These are phyloP conservation scores for Ogataea haglerorum DNA, from an alignment of 805 yeast species.

Conservation along the genomic window DNA sequence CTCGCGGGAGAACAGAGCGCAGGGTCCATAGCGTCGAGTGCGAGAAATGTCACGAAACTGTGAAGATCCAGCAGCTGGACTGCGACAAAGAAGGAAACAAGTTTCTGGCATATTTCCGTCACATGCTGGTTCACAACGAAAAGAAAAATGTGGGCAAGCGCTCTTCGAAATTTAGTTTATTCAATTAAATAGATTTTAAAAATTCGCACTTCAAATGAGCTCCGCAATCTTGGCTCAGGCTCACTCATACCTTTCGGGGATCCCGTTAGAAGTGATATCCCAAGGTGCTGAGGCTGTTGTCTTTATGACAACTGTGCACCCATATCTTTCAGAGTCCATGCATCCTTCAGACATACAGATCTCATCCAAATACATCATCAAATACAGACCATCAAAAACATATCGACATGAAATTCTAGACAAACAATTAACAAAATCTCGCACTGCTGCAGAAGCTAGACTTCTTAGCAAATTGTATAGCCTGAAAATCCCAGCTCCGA, in stretches of 20 bases:
- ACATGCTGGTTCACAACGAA: slow-evolving; percentile 27
- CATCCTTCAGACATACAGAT: slow-evolving; percentile 27
- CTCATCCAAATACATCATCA: slow-evolving; percentile 53
- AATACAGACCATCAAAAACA: slow-evolving; percentile 85
- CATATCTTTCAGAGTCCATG: slow-evolving; percentile 46
- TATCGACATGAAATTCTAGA: slow-evolving; percentile 87
- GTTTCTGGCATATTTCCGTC: slow-evolving; percentile 29
- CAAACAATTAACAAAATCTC: slow-evolving; percentile 64
- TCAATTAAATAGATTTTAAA: slow-evolving; percentile 1
- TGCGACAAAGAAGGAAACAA: slow-evolving; percentile 19
- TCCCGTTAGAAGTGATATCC: slow-evolving; percentile 55
- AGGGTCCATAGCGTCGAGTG: slow-evolving; percentile 25
- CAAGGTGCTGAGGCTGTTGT: slow-evolving; percentile 94
- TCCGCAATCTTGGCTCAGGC: slow-evolving; percentile 45
- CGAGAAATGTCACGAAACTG: slow-evolving; percentile 18
- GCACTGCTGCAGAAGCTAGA: slow-evolving; percentile 85
- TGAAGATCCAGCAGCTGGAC: slow-evolving; percentile 22
- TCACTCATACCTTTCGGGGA: slow-evolving; percentile 40
- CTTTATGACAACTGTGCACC: slow-evolving; percentile 60
- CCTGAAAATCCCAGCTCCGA: slow-evolving; percentile 67
- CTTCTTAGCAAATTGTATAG: slow-evolving; percentile 54
- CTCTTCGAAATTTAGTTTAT: slow-evolving; percentile 5
- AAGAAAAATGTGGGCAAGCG: slow-evolving; percentile 23
- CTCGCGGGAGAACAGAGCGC: slow-evolving; percentile 16
- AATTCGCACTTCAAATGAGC: slow-evolving; percentile 43